Percentiles rank a stretch among this genome's conserved stretches.
Evolutionary conservation across 2,329 filamentous ascomycete genomes (phyloP).

Genomic region (Epichloe uncinata): DNA sequence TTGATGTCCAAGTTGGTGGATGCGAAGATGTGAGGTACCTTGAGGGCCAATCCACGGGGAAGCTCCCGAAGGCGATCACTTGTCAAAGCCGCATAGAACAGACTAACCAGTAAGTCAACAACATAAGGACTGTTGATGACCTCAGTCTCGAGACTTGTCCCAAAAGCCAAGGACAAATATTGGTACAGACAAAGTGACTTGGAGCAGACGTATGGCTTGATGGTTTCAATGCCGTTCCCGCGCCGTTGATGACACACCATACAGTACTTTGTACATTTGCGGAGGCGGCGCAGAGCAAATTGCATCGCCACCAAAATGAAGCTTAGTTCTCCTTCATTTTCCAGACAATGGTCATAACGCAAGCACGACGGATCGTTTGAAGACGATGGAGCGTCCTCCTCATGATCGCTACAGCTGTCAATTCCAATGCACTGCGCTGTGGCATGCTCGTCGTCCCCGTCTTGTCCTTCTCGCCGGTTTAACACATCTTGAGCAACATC

Average conservation of each 20-base stretch:
- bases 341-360: constrained; percentile 17
- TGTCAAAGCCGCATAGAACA: constrained; percentile 54
- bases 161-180: constrained; percentile 76
- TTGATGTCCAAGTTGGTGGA: not conserved
- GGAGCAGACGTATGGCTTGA: constrained; percentile 71
- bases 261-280: constrained; percentile 76
- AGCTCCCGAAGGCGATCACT: constrained; percentile 27
- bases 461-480: not conserved
- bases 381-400: constrained; percentile 1
- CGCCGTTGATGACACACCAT: constrained; percentile 67
- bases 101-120: constrained; percentile 71
- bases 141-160: constrained; percentile 74
- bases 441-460: too few species aligned
- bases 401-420: not conserved
- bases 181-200: constrained; percentile 70
- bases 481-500: constrained; percentile 20
- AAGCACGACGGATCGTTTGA: constrained; percentile 9
- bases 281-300: constrained; percentile 63
- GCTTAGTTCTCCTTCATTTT: constrained; percentile 26
- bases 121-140: constrained; percentile 67
- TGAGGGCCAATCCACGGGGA: constrained; percentile 29
- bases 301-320: constrained; percentile 52
- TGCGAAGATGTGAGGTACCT: constrained; percentile 12
- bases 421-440: not conserved
- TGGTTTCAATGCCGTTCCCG: constrained; percentile 48